phyloP scores from a whole-genome alignment of 805 yeast species.

The Peterozyma toletana region DNA sequence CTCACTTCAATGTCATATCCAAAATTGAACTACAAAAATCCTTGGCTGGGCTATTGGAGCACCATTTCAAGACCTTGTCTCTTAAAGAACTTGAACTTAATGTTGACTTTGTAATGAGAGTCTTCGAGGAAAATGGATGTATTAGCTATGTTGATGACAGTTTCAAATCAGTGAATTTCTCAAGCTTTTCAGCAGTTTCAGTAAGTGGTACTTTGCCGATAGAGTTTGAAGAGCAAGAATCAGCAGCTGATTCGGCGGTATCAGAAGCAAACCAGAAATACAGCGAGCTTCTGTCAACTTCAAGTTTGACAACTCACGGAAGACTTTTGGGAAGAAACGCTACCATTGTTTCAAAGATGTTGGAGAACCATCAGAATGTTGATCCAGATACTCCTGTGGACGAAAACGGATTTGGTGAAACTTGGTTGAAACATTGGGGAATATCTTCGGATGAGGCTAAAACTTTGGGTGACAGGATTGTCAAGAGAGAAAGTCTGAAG shows the following conservation, averaged over 20 bases:
- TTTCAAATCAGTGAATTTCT: background rate
- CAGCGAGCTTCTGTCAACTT: background rate
- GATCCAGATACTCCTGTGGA: background rate
- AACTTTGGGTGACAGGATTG: constrained; percentile 20
- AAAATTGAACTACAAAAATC: constrained; percentile 46
- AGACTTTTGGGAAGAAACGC: background rate
- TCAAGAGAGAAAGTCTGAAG: constrained; percentile 42
- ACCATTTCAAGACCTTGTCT: constrained; percentile 31
- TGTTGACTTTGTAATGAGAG: background rate
- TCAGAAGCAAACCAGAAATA: background rate
- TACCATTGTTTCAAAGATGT: background rate
- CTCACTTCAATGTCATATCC: constrained; percentile 39
- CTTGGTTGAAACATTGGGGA: constrained; percentile 43
- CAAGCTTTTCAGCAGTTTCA: background rate
- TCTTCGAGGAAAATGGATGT: background rate
- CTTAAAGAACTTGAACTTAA: background rate
- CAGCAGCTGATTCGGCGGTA: background rate
- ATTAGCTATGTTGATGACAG: background rate
- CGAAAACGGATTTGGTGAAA: background rate
- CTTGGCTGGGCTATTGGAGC: constrained; percentile 42
- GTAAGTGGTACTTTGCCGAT: background rate
- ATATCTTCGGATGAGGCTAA: constrained; percentile 35
- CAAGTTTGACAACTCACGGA: background rate
- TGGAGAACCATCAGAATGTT: no score
- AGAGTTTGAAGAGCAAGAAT: background rate